phyloP scores from a whole-genome alignment of 495 filamentous ascomycete genomes.

The Hypoxylon fuscum region DNA sequence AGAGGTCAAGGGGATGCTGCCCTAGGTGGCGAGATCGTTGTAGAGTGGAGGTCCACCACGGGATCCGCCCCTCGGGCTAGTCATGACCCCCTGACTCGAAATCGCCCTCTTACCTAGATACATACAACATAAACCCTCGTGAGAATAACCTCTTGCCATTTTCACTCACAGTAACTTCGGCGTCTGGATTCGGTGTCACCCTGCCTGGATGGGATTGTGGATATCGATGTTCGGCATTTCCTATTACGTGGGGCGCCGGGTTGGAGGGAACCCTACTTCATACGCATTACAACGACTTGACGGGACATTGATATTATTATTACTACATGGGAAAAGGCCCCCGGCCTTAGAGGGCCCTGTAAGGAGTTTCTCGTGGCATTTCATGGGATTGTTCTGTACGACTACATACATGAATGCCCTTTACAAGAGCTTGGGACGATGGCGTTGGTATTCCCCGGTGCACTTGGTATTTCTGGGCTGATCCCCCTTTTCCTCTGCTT shows the following conservation, averaged over 20 bases:
- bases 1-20: slow-evolving; percentile 65
- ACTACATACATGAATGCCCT: slow-evolving; percentile 37
- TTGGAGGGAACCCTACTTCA: slow-evolving; percentile 31
- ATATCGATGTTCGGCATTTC: slow-evolving; percentile 33
- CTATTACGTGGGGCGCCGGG: slow-evolving; percentile 25
- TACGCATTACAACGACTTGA: slow-evolving; percentile 32
- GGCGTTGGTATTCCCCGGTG: slow-evolving; percentile 35
- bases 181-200: slow-evolving; percentile 44
- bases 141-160: slow-evolving; percentile 46
- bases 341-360: not conserved
- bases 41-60: not conserved
- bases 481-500: slow-evolving; percentile 9
- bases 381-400: slow-evolving; percentile 31
- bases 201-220: slow-evolving; percentile 46
- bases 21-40: slow-evolving; percentile 47
- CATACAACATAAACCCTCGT: slow-evolving; percentile 36
- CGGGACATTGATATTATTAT: slow-evolving; percentile 34
- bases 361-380: slow-evolving; percentile 23
- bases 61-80: not conserved
- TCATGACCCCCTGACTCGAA: not conserved
- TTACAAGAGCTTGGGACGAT: slow-evolving; percentile 8
- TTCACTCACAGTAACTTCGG: slow-evolving; percentile 45
- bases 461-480: slow-evolving; percentile 2
- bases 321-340: slow-evolving; percentile 16
- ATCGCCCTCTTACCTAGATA: slow-evolving; percentile 39